Evolutionary conservation across 1,284 basidiomycete species (phyloP), one percentile per base, ranked within the genome.

Genomic region (Ustilago vetiveriae): DNA sequence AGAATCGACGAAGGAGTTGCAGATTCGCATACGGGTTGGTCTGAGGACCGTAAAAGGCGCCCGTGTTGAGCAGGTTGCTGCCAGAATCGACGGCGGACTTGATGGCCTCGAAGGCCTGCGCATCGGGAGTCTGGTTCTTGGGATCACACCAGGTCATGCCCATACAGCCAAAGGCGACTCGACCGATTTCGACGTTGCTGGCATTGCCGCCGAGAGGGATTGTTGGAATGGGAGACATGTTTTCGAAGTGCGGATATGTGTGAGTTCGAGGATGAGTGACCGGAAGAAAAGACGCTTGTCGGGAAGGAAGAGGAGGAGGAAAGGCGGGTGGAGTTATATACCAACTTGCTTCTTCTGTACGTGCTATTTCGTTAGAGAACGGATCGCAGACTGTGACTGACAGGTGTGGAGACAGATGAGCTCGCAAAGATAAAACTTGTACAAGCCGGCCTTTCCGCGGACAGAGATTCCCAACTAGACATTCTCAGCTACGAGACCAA

Each of bases 51-150:
- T 86, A 86, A 73, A 86, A 86, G 29, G 85, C 84, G 36, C 80
- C 85, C 10, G 66, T 71, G 49, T 84, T 84, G 82, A 83, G 83
- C 19, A 83, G 78, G 11, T 75, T 88, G 36, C 84, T 82, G 0
- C 86, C 85, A 23, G 87, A 85, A 37, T 90, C 83, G 11, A 86
- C 86, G 3, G 88, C 86, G 35, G 63, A 33, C 75, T 87, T 88
- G 84, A 90, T 88, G 6, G 87, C 83, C 33, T 85, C 86, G 59
- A 90, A 89, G 10, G 85, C 85, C 17, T 86, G 82, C 48, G 87
- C 85, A 40, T 90, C 87, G 0, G 86, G 78, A 3, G 84, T 56
- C n/a, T 16, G 10, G 2, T 49, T 26, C 10, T 17, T 11, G 19
- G 62, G 58, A 16, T 72, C 62, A 40, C 43, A 44, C 76, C 75